Evolutionary conservation across 1,284 basidiomycete species (phyloP), one percentile per base, ranked within the genome.

Genomic region (Xerocomus amazonicus): DNA sequence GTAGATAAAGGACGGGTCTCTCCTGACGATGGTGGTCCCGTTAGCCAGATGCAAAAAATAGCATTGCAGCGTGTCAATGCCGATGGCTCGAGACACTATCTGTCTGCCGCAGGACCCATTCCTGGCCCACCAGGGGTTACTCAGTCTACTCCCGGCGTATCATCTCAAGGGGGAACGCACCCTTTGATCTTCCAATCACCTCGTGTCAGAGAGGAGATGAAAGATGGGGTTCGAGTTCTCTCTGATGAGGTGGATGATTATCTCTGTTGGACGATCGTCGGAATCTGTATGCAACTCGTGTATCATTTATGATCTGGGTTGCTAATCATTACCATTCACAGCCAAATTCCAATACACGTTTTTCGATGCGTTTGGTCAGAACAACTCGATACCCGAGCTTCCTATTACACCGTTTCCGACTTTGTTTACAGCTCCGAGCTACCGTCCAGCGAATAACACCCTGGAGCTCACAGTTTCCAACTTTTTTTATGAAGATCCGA

Each of bases 41-140:
- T 97, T 49, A 94, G 91, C 61, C 94, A 97, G 67, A 90, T 97
- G 83, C 94, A 97, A 71, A 93, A 96, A 71, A 88, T 97, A 52
- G 94, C 92, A 0, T 74, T 97, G 41, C 89, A 94, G 64, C 79
- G 91, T 47, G 79, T 91, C 46, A 89, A 89, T 59, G 74, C 82
- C 45, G 88, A 91, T 66, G 87, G 87, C 27, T 80, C 85, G 26
- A 77, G 87, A 60, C 87, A 89, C 67, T 91, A 91, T 65, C 70
- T 91, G 44, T 89, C 88, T 44, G 90, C 90, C 13, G 82, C 86
- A n/a, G 87, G 87, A 6, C 87, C 87, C n/a, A 74, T 87, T 48
- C 82, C 86, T 52, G 86, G 84, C 4, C 78, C 83, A n/a, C 79
- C 81, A 43, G 83, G 83, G 39, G 78, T 81, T 39, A 70, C 78